Percentiles rank a stretch among this genome's conserved stretches.
These are phyloP conservation scores for Moesziomyces globuligerus DNA, from an alignment of 1,284 basidiomycete species.

Conservation along the genomic window DNA sequence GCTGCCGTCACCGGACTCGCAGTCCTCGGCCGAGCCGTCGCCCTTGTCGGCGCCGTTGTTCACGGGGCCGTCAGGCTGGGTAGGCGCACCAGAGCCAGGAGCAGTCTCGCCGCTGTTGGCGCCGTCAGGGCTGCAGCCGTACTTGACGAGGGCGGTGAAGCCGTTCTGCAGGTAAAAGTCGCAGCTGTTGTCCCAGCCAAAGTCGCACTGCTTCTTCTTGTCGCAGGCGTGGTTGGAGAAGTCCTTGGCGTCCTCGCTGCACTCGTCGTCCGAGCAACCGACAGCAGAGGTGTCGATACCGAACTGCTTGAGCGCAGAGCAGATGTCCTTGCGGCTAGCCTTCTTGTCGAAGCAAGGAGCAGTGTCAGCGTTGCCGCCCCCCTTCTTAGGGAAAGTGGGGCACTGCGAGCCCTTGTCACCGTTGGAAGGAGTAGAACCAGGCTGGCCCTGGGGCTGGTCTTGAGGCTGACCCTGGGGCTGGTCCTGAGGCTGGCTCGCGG, in stretches of 20 bases:
- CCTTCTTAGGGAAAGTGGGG: slow-evolving; percentile 40
- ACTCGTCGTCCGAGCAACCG: slow-evolving; percentile 34
- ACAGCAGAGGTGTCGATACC: slow-evolving; percentile 31
- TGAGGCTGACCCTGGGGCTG: slow-evolving; percentile 7
- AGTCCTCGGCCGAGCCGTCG: neutral
- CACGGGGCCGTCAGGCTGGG: neutral
- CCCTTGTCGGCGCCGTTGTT: slow-evolving; percentile 1
- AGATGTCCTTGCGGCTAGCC: slow-evolving; percentile 36
- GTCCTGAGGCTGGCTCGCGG: slow-evolving; percentile 2
- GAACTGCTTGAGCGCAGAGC: slow-evolving; percentile 47
- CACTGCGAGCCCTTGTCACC: slow-evolving; percentile 14
- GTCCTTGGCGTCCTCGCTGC: slow-evolving; percentile 38
- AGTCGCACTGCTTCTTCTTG: slow-evolving; percentile 41
- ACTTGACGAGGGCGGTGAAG: slow-evolving; percentile 39
- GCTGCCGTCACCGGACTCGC: neutral
- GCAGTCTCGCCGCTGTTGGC: neutral
- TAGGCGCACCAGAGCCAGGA: slow-evolving; percentile 1
- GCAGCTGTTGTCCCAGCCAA: slow-evolving; percentile 39
- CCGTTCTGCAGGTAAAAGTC: slow-evolving; percentile 36
- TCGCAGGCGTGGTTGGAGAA: slow-evolving; percentile 43
- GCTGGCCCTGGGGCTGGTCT: neutral
- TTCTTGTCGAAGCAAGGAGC: slow-evolving; percentile 39
- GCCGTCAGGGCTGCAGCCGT: slow-evolving; percentile 25
- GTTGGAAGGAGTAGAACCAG: slow-evolving; percentile 6
- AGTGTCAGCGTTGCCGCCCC: slow-evolving; percentile 29